Base-by-base conservation (phyloP, 2,329 filamentous ascomycete species). In the Davidsoniella virescens region DNA sequence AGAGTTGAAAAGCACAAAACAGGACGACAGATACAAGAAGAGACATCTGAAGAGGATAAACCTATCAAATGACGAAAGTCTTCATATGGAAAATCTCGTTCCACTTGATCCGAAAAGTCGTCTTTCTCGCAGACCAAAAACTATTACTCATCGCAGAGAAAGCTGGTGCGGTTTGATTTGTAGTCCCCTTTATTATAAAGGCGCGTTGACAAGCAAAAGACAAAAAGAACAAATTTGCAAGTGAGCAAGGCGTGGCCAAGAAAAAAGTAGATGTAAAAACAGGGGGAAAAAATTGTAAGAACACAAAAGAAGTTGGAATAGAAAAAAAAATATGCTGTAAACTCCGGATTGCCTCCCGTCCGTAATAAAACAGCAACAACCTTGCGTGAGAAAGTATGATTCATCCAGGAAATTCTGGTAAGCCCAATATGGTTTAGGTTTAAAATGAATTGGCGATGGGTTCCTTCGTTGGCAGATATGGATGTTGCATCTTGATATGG, bases 291-390 rank as follows among this genome's bases (percentile, higher is more conserved):
- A 44, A 42, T 42, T 29, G 25, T 16, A 43, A 38, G 20, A 38
- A 47, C 29, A 25, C 17, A 44, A 37, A 33, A 25, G 26, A 37
- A 46, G 16, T 33, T 10, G 26, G 20, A 38, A 14, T 17, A 47
- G 40, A 42, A 44, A 39, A 51, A 42, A 14, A 12, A 42, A 47
- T 33, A 50, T 36, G 51, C 33, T 49, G 29, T 44, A 41, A 47
- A 47, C 48, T 44, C 37, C 29, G 39, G 29, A 44, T 47, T 18
- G 44, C 49, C 38, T 47, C 37, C 49, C 44, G 39, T 47, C 17
- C 43, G 38, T 42, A 36, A 43, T 38, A 44, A 48, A 44, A 48
- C 29, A 47, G 20, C 40, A 44, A 44, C 49, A 46, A 45, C 46
- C 38, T 33, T 41, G 23, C 25, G 4, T 26, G 33, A 14, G 29